These are phyloP conservation scores for Trichosporon faecale DNA, from an alignment of 1,284 basidiomycete genomes.

Conservation along the genomic window DNA sequence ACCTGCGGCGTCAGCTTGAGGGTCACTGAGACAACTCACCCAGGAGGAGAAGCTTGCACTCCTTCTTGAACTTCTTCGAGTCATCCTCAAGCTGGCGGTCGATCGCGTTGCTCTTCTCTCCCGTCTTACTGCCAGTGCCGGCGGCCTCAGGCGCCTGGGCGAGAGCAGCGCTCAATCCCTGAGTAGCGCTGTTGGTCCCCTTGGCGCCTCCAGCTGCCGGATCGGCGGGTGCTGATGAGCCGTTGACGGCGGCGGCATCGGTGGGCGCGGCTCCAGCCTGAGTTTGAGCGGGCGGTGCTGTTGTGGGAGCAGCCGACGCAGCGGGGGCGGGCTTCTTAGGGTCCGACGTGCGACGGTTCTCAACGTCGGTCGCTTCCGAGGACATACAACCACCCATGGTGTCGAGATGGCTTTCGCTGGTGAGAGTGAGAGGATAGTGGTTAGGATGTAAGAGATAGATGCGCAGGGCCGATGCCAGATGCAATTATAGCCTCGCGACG, in stretches of 20 bases:
- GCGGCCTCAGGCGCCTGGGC: slow-evolving; percentile 29
- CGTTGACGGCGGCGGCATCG: slow-evolving; percentile 3
- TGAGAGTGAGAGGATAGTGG: neutral
- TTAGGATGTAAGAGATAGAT: neutral
- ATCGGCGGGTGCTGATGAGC: slow-evolving; percentile 29
- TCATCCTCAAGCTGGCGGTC: slow-evolving; percentile 60
- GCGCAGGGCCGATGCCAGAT: neutral
- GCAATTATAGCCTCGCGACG: neutral
- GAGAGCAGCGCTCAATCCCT: slow-evolving; percentile 41
- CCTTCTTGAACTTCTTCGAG: slow-evolving; percentile 67
- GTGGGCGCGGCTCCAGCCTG: neutral
- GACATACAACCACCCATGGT: slow-evolving; percentile 45
- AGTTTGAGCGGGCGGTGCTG: slow-evolving; percentile 23
- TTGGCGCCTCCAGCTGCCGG: slow-evolving; percentile 29
- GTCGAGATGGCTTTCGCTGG: slow-evolving; percentile 1
- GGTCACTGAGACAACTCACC: slow-evolving; percentile 59
- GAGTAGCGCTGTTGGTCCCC: slow-evolving; percentile 20
- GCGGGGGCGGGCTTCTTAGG: slow-evolving; percentile 16
- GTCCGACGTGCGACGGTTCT: slow-evolving; percentile 23
- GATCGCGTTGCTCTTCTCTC: slow-evolving; percentile 60
- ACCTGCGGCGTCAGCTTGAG: slow-evolving; percentile 51
- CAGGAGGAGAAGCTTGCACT: slow-evolving; percentile 90
- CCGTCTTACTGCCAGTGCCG: slow-evolving; percentile 20
- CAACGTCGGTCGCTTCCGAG: slow-evolving; percentile 29
- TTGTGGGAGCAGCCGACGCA: slow-evolving; percentile 12